Evolutionary conservation across 2,329 filamentous ascomycete species (phyloP).

Genomic region (Nigrograna mackinnonii): DNA sequence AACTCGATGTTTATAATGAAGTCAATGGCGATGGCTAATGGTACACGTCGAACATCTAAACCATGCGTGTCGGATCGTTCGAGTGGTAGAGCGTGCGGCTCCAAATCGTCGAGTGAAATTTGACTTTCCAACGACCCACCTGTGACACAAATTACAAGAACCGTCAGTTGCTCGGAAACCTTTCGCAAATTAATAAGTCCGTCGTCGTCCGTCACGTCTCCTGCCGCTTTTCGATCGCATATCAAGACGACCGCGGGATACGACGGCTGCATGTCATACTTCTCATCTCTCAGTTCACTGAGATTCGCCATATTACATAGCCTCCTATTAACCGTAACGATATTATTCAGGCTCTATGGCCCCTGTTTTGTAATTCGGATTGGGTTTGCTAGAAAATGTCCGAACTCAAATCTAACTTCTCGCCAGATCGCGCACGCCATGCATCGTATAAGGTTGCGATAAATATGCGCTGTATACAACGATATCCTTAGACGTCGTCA

Average conservation of each 20-base stretch:
- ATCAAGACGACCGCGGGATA: neutral
- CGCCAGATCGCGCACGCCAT: slow-evolving; percentile 2
- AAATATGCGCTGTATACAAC: neutral
- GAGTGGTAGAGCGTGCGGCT: slow-evolving; percentile 1
- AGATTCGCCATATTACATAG: neutral
- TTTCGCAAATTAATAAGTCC: slow-evolving; percentile 3
- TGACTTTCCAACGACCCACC: slow-evolving; percentile 1
- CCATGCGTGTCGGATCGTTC: slow-evolving; percentile 1
- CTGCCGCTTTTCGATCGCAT: neutral
- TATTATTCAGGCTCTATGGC: neutral
- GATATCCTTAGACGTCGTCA: neutral
- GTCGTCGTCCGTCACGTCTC: slow-evolving; percentile 1
- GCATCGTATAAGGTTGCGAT: slow-evolving; percentile 3
- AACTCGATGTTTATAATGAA: slow-evolving; percentile 1
- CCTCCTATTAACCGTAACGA: neutral
- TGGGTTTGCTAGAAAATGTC: slow-evolving; percentile 5
- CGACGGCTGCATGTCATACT: neutral
- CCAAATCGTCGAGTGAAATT: slow-evolving; percentile 1
- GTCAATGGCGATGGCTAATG: neutral
- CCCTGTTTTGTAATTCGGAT: slow-evolving; percentile 2
- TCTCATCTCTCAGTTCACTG: neutral
- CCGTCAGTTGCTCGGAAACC: slow-evolving; percentile 1
- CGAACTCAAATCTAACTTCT: slow-evolving; percentile 3
- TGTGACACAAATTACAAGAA: slow-evolving; percentile 4
- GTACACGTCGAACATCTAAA: slow-evolving; percentile 1